Percentiles rank a stretch among this genome's conserved stretches.
Conservation (phyloP, 1,284 basidiomycete genomes). For the Pholiota adiposa region DNA sequence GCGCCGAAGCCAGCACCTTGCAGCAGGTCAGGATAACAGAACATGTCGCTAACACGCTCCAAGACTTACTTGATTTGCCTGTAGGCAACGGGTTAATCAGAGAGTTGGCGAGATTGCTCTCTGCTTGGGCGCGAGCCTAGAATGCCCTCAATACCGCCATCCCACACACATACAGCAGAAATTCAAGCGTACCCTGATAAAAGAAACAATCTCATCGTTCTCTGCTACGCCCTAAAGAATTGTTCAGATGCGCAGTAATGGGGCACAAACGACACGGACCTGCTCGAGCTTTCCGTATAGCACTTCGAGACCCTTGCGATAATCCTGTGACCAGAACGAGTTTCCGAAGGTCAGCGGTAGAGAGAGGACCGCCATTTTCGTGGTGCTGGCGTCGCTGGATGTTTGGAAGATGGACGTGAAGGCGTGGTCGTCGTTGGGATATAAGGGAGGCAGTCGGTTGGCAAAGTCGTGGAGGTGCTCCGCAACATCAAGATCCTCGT, state of each 20-base stretch:
- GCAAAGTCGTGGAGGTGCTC: conserved; percentile 24
- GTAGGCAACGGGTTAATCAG: conserved; percentile 57
- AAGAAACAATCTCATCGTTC: conserved; percentile 80
- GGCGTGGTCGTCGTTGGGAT: conserved; percentile 11
- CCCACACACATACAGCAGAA: not conserved
- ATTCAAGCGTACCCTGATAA: conserved; percentile 68
- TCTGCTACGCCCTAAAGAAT: conserved; percentile 69
- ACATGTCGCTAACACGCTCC: not conserved
- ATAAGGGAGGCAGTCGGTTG: conserved; percentile 18
- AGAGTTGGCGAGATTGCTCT: conserved; percentile 61
- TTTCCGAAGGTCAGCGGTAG: conserved; percentile 86
- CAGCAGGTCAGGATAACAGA: conserved; percentile 9
- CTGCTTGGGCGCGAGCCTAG: conserved; percentile 69
- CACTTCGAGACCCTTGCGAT: conserved; percentile 79
- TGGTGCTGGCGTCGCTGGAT: conserved; percentile 12
- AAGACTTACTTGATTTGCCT: conserved; percentile 52
- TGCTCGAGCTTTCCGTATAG: conserved; percentile 80
- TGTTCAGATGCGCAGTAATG: conserved; percentile 11
- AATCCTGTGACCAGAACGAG: conserved; percentile 93
- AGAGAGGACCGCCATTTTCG: conserved; percentile 80
- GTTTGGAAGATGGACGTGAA: conserved; percentile 4
- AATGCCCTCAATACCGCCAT: not conserved
- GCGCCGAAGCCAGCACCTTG: conserved; percentile 68
- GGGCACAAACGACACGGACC: conserved; percentile 48
- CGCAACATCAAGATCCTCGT: conserved; percentile 15